A percentile compares a stretch with the other conserved stretches of the same genome.
Conservation (phyloP, 352 stramenopile species). For the Phytopythium vexans region DNA sequence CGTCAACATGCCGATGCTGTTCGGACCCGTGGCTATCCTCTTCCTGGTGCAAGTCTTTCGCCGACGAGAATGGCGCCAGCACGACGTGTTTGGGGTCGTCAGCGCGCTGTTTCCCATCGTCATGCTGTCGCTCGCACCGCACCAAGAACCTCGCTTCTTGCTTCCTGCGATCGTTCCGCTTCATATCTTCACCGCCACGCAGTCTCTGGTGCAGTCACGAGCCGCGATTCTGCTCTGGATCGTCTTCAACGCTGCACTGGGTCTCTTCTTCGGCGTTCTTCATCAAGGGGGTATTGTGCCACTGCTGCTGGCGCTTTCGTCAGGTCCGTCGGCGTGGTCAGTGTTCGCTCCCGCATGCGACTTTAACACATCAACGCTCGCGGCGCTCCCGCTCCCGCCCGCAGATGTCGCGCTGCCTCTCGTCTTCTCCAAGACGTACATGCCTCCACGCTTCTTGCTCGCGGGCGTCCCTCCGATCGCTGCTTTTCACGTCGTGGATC, state of each 20-base stretch:
- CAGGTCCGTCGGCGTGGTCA: constrained; percentile 5
- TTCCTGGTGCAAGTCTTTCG: constrained; percentile 33
- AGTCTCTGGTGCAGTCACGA: background rate
- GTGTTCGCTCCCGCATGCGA: constrained; percentile 20
- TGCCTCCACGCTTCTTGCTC: constrained; percentile 79
- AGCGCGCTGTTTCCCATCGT: constrained; percentile 69
- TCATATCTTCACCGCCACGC: constrained; percentile 42
- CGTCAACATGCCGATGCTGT: constrained; percentile 94
- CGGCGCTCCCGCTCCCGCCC: constrained; percentile 4
- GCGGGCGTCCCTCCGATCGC: constrained; percentile 11
- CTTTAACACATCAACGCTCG: constrained; percentile 1
- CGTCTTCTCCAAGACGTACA: constrained; percentile 78
- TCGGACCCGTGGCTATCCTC: constrained; percentile 78
- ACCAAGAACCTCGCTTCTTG: constrained; percentile 93
- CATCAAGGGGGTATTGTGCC: constrained; percentile 72
- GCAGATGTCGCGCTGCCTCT: constrained; percentile 16
- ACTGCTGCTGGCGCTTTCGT: constrained; percentile 44
- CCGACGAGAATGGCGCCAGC: constrained; percentile 8
- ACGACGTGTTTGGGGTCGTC: constrained; percentile 20
- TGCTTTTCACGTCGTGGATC: constrained; percentile 49
- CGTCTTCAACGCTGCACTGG: constrained; percentile 48
- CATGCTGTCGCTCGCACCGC: constrained; percentile 88
- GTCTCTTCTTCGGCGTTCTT: constrained; percentile 62
- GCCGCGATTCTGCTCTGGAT: constrained; percentile 35
- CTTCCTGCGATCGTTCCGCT: constrained; percentile 86